Base-by-base conservation (phyloP, 2,329 filamentous ascomycete genomes). In the Immersiporthe knoxdaviesiana region DNA sequence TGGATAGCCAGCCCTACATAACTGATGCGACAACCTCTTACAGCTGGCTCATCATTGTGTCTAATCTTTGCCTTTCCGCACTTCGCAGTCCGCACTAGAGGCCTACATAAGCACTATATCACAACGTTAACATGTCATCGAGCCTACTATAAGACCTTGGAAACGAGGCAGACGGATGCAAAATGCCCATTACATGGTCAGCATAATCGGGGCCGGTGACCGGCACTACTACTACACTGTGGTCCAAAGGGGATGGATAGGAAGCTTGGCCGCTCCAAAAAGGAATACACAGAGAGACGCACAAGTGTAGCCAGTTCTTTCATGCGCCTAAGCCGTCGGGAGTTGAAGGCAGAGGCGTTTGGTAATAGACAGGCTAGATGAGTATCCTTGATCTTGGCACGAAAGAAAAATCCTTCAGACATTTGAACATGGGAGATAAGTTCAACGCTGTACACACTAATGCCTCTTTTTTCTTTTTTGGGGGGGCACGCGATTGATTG, bases 381-480 rank as follows among this genome's bases (percentile, higher is more conserved):
- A 18, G 11, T 52, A 12, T 60, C 54, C 39, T 66, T 60, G 73
- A 78, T 87, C 81, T 87, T 81, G 85, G 85, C 85, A 87, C 84
- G 84, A 81, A 81, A 80, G 73, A 80, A 81, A 79, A 73, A 80
- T 86, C 84, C 85, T 87, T 87, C 84, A 86, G 82, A 62, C 84
- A 84, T 81, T 79, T 76, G 82, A 83, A 84, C 83, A 85, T 79
- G 76, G 78, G 77, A 75, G 72, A 77, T 74, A 79, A 80, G 82
- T 83, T 82, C 84, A 80, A 78, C 83, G 84, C 83, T 85, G 85
- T 87, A 87, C 85, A 87, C 85, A 87, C 85, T 81, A 79, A 87
- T 87, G 85, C 85, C 85, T 78, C 83, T 70, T 65, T 71, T 27
- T 58, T 54, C 24, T n/a, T 24, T 35, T 35, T 35, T 35, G 41